Percentiles rank a stretch among this genome's conserved stretches.
phyloP scores from a whole-genome alignment of 768 basidiomycete species.

The Psilocybe cubensis region DNA sequence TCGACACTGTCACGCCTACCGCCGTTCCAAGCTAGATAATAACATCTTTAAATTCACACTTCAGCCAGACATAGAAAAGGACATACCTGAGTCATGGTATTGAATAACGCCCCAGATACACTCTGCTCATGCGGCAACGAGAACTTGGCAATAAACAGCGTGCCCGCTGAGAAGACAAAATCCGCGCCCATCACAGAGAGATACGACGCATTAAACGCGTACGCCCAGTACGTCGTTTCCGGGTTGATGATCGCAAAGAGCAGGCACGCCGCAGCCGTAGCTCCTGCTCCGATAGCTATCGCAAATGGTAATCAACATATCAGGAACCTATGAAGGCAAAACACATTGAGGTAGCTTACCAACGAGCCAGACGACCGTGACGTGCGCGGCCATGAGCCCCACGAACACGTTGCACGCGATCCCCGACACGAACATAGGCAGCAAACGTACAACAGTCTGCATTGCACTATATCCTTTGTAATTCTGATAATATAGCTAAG shows the following conservation, averaged over 20 bases:
- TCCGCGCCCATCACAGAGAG: constrained; percentile 76
- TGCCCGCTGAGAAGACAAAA: constrained; percentile 75
- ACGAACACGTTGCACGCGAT: constrained; percentile 66
- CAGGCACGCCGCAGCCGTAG: constrained; percentile 61
- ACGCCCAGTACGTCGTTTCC: constrained; percentile 68
- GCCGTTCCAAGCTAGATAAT: constrained; percentile 61
- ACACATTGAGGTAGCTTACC: constrained; percentile 38
- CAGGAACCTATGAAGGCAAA: not conserved
- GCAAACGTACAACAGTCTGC: constrained; percentile 62
- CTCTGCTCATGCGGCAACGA: constrained; percentile 72
- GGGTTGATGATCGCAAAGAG: constrained; percentile 73
- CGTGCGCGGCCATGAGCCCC: constrained; percentile 55
- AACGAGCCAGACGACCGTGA: constrained; percentile 60
- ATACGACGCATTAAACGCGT: constrained; percentile 69
- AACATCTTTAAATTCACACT: not conserved
- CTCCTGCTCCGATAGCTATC: constrained; percentile 48
- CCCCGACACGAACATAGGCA: constrained; percentile 76
- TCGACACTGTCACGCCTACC: constrained; percentile 71
- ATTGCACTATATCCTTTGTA: constrained; percentile 59
- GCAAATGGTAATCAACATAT: not conserved
- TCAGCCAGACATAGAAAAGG: not conserved
- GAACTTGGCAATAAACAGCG: constrained; percentile 74
- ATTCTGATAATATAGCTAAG: constrained; percentile 73
- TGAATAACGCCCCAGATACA: constrained; percentile 75
- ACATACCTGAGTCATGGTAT: constrained; percentile 74